Base-by-base conservation (phyloP, 2,329 filamentous ascomycete species). In the Microdochium bolleyi region DNA sequence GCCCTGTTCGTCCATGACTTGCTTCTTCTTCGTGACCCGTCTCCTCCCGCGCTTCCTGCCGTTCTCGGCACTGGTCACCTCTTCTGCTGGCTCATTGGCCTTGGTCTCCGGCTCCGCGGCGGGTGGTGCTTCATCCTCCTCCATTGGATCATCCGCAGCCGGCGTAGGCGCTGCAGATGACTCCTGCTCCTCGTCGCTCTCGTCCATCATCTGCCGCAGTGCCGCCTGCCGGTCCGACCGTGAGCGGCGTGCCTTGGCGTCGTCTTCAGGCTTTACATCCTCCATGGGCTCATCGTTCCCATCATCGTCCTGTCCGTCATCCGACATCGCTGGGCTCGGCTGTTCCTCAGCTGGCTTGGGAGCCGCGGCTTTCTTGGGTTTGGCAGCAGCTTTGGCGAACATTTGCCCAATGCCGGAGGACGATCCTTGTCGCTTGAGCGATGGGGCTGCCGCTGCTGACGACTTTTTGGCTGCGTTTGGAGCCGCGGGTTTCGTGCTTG, bases 361-460 rank as follows among this genome's bases (percentile, higher is more conserved):
- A 3, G 53, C 50, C 5, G 51, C 56, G 5, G 62, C 59, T 51
- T 64, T 67, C 56, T 66, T 67, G 14, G 65, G 61, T 51, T 64
- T 67, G 13, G 62, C 60, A 3, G 65, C 64, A 5, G 58, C 58
- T 49, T 63, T 66, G 24, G 65, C 65, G 54, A 67, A 67, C 64
- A 67, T 67, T 53, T 67, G 64, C 13, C 64, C 58, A 49, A 67
- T 67, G 16, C 64, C 63, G 11, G 51, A 53, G 3, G 64, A 67
- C 13, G 64, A 64, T 14, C 54, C 58, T 53, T 67, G 64, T 53
- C 80, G 80, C 62, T 88, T 89, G 2, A 78, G 58, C 0, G 68
- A 49, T 16, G 70, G 59, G 3, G 63, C 58, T 2, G 59, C 54
- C 3, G 63, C 58, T 3, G 60, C 54, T 8, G 62, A 53, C 2